These are phyloP conservation scores for Millerozyma miso DNA, from an alignment of 805 yeast genomes.

Conservation along the genomic window DNA sequence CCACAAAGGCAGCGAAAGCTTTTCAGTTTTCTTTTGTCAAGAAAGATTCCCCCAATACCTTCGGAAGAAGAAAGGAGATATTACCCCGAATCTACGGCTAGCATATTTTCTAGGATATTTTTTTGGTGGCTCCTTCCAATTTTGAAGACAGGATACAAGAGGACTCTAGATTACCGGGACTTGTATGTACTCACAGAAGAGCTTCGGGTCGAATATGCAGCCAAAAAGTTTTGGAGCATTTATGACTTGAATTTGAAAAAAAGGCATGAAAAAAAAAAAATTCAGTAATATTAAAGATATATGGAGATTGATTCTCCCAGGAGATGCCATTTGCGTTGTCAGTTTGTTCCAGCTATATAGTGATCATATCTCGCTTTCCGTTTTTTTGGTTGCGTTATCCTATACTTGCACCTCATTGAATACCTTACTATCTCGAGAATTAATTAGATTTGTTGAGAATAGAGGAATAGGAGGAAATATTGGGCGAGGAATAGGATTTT, in stretches of 20 bases:
- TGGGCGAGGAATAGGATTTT: constrained; percentile 65
- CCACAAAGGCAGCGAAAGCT: constrained; percentile 40
- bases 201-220: constrained; percentile 9
- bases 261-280: constrained; percentile 10
- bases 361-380: constrained; percentile 31
- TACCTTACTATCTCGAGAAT: constrained; percentile 57
- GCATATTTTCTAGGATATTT: constrained; percentile 11
- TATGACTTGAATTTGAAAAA: background rate
- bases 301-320: constrained; percentile 13
- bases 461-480: constrained; percentile 27
- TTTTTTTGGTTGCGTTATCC: constrained; percentile 34
- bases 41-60: constrained; percentile 46
- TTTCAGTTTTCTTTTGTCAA: constrained; percentile 45
- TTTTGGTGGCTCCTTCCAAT: constrained; percentile 19
- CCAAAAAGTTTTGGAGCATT: constrained; percentile 3
- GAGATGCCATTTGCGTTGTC: constrained; percentile 24
- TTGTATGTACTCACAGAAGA: constrained; percentile 11
- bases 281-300: constrained; percentile 9
- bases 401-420: constrained; percentile 46
- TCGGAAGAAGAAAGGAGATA: constrained; percentile 41
- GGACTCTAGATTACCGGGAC: constrained; percentile 16
- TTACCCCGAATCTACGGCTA: constrained; percentile 31
- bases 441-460: constrained; percentile 49
- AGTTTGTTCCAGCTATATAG: constrained; percentile 45
- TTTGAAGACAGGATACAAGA: constrained; percentile 14